A percentile compares a stretch with the other conserved stretches of the same genome.
phyloP scores from a whole-genome alignment of 1,284 basidiomycete genomes.

The Sparassis latifolia region DNA sequence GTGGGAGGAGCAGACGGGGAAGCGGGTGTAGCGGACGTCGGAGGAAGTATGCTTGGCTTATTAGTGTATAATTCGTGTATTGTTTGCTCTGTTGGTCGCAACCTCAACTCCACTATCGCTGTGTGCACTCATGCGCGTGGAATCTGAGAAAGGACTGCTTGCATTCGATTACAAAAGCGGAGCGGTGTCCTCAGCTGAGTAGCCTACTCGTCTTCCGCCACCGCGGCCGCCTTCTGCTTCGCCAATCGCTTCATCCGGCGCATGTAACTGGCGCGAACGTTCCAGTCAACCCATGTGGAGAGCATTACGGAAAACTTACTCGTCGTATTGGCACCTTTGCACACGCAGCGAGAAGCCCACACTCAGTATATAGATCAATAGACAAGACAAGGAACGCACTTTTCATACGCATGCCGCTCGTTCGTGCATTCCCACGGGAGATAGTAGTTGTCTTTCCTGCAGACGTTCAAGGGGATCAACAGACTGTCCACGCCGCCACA shows the following conservation, averaged over 20 bases:
- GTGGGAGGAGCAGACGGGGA: slow-evolving; percentile 43
- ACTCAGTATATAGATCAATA: slow-evolving; percentile 7
- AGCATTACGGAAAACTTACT: slow-evolving; percentile 47
- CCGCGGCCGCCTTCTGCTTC: slow-evolving; percentile 63
- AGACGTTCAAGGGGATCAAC: slow-evolving; percentile 80
- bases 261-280: slow-evolving; percentile 51
- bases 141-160: too few relatives aligned
- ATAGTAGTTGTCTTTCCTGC: slow-evolving; percentile 67
- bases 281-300: background rate
- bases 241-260: slow-evolving; percentile 78
- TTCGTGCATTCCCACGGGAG: slow-evolving; percentile 82
- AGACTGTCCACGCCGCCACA: slow-evolving; percentile 40
- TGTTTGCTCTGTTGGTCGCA: too few relatives aligned
- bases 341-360: background rate
- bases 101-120: too few relatives aligned
- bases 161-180: too few relatives aligned
- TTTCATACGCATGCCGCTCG: slow-evolving; percentile 71
- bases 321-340: slow-evolving; percentile 81
- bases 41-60: background rate
- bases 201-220: slow-evolving; percentile 37
- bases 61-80: too few relatives aligned
- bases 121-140: too few relatives aligned
- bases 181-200: too few relatives aligned
- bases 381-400: slow-evolving; percentile 40
- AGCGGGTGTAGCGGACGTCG: slow-evolving; percentile 19